phyloP scores from a whole-genome alignment of 2,329 filamentous ascomycete species.

The Domatiomyces catenatus region DNA sequence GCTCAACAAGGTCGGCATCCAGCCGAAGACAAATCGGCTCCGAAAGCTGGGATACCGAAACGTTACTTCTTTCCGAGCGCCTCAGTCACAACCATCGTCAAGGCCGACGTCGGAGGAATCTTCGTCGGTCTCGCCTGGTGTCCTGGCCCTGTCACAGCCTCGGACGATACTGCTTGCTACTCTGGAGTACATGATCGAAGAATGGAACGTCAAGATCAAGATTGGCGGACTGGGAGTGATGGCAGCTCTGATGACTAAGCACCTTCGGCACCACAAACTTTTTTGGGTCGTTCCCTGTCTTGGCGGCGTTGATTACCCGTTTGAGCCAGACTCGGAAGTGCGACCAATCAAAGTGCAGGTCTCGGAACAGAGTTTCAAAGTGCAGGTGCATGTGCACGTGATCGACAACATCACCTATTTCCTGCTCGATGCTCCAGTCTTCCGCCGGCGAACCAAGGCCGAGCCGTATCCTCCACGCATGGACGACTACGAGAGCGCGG shows the following conservation, averaged over 20 bases:
- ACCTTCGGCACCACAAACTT: conserved; percentile 39
- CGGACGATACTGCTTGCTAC: conserved; percentile 46
- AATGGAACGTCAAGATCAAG: conserved; percentile 47
- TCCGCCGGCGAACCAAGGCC: conserved; percentile 39
- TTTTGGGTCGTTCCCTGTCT: conserved; percentile 40
- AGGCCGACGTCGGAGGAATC: neutral
- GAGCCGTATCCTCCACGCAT: conserved; percentile 44
- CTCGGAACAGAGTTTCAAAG: conserved; percentile 37
- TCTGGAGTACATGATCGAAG: conserved; percentile 48
- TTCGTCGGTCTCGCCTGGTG: neutral
- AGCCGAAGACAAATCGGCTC: neutral
- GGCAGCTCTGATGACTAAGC: conserved; percentile 46
- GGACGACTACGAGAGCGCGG: conserved; percentile 44
- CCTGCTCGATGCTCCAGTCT: conserved; percentile 42
- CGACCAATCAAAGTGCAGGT: conserved; percentile 40
- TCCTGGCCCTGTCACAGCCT: conserved; percentile 3
- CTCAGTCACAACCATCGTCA: neutral
- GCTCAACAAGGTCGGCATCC: conserved; percentile 4
- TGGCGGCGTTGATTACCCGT: conserved; percentile 41
- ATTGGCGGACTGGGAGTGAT: conserved; percentile 47
- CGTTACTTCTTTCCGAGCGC: neutral
- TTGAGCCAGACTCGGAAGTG: conserved; percentile 21
- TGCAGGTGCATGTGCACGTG: conserved; percentile 41
- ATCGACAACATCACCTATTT: conserved; percentile 45
- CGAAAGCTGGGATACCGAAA: neutral